phyloP scores from a whole-genome alignment of 2,329 filamentous ascomycete genomes.

The Periconia sp. region DNA sequence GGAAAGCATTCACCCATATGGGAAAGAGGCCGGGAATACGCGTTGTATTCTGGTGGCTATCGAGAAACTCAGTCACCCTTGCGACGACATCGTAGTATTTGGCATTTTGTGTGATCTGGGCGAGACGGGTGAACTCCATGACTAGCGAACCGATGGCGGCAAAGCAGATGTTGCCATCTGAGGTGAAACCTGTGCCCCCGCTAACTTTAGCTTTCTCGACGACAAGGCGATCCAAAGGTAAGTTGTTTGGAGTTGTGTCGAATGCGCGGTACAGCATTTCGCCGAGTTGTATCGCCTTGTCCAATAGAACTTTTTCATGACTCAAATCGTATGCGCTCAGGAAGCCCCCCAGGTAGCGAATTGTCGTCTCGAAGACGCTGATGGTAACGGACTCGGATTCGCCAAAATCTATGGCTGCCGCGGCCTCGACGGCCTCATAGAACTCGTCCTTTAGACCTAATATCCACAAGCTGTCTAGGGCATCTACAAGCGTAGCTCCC shows the following conservation, averaged over 20 bases:
- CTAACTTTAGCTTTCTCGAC: slow-evolving; percentile 41
- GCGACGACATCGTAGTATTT: slow-evolving; percentile 47
- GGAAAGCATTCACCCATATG: slow-evolving; percentile 46
- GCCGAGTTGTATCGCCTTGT: slow-evolving; percentile 46
- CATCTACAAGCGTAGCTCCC: slow-evolving; percentile 55
- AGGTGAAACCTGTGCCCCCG: slow-evolving; percentile 33
- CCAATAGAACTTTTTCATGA: slow-evolving; percentile 37
- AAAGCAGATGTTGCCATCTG: slow-evolving; percentile 50
- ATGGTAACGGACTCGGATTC: slow-evolving; percentile 46
- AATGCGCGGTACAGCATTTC: slow-evolving; percentile 56
- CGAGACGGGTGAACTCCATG: slow-evolving; percentile 48
- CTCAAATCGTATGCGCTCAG: slow-evolving; percentile 47
- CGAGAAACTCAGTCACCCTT: slow-evolving; percentile 39
- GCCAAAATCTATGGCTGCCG: slow-evolving; percentile 53
- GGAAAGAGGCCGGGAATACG: slow-evolving; percentile 46
- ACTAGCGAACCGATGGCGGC: slow-evolving; percentile 55
- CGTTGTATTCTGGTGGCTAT: slow-evolving; percentile 36
- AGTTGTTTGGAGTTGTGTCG: slow-evolving; percentile 50
- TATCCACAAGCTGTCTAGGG: slow-evolving; percentile 56
- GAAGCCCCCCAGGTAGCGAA: slow-evolving; percentile 48
- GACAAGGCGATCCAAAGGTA: slow-evolving; percentile 53
- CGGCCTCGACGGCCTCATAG: slow-evolving; percentile 52
- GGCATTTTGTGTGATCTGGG: slow-evolving; percentile 41
- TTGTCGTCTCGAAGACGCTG: slow-evolving; percentile 60
- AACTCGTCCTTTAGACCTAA: slow-evolving; percentile 57